Conservation (phyloP, 768 basidiomycete genomes). For the Pleurotus cornucopiae region DNA sequence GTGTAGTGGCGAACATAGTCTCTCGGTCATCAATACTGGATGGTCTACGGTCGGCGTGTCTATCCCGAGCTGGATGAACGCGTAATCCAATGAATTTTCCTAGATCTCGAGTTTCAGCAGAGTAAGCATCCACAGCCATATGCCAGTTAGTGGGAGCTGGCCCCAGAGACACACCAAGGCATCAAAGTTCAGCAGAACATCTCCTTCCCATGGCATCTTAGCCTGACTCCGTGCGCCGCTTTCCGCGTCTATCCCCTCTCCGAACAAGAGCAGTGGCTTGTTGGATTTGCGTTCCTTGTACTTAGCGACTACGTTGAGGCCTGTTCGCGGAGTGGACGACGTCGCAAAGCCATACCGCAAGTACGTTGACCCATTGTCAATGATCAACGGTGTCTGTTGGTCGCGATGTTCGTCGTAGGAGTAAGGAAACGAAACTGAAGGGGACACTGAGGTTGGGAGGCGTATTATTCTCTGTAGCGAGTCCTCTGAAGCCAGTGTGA, state of each 20-base stretch:
- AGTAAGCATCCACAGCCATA: constrained; percentile 6
- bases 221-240: constrained; percentile 76
- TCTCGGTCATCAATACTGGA: constrained; percentile 91
- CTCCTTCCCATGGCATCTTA: constrained; percentile 89
- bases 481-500: not conserved
- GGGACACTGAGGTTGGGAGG: constrained; percentile 22
- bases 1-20: constrained; percentile 82
- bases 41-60: constrained; percentile 74
- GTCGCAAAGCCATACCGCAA: constrained; percentile 83
- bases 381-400: constrained; percentile 62
- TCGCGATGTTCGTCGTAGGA: constrained; percentile 50
- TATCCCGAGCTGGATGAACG: constrained; percentile 83
- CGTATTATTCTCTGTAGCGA: constrained; percentile 9
- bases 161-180: constrained; percentile 65
- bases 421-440: constrained; percentile 30
- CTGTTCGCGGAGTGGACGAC: constrained; percentile 49
- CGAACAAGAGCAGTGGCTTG: constrained; percentile 81
- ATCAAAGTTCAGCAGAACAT: constrained; percentile 88
- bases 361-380: constrained; percentile 85
- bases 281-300: constrained; percentile 89
- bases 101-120: constrained; percentile 34
- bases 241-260: constrained; percentile 83
- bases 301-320: constrained; percentile 73
- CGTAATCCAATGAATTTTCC: constrained; percentile 94
- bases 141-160: constrained; percentile 6